These are phyloP conservation scores for Xanthoparmelia taractica DNA, from an alignment of 495 filamentous ascomycete genomes.

Conservation along the genomic window DNA sequence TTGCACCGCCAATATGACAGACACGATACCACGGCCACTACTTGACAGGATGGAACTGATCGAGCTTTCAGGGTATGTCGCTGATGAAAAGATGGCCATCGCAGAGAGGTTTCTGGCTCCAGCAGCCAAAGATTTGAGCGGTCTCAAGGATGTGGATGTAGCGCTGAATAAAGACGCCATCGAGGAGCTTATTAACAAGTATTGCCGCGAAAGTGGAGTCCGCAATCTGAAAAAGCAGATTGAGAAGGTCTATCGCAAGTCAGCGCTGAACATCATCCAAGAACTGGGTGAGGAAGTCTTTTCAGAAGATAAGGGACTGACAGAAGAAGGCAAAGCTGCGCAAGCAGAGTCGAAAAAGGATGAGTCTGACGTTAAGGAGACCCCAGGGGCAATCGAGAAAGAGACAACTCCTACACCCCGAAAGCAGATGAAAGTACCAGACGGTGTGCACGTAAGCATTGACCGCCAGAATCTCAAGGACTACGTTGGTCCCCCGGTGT, in stretches of 20 bases:
- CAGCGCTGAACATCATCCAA: conserved; percentile 92
- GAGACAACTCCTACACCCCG: conserved; percentile 70
- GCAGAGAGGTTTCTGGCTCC: conserved; percentile 88
- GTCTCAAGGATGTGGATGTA: conserved; percentile 85
- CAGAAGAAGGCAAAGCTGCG: conserved; percentile 80
- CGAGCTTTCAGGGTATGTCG: conserved; percentile 90
- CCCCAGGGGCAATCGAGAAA: conserved; percentile 53
- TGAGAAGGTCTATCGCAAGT: conserved; percentile 97
- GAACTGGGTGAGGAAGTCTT: conserved; percentile 84
- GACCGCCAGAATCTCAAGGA: conserved; percentile 88
- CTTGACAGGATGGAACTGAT: conserved; percentile 98
- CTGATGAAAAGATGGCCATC: conserved; percentile 99
- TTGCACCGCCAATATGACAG: conserved; percentile 97
- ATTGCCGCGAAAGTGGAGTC: conserved; percentile 94
- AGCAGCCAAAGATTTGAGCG: conserved; percentile 81
- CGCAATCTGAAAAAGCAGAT: conserved; percentile 99
- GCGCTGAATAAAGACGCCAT: conserved; percentile 75
- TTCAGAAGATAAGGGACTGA: conserved; percentile 74
- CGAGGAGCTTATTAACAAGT: conserved; percentile 94
- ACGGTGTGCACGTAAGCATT: conserved; percentile 79
- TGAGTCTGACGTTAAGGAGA: conserved; percentile 48
- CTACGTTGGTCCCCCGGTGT: conserved; percentile 93
- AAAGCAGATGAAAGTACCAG: conserved; percentile 75
- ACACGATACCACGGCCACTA: conserved; percentile 92
- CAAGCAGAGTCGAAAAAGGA: conserved; percentile 62